Conservation (phyloP, 1,284 basidiomycete genomes). For the Moesziomyces sp. region DNA sequence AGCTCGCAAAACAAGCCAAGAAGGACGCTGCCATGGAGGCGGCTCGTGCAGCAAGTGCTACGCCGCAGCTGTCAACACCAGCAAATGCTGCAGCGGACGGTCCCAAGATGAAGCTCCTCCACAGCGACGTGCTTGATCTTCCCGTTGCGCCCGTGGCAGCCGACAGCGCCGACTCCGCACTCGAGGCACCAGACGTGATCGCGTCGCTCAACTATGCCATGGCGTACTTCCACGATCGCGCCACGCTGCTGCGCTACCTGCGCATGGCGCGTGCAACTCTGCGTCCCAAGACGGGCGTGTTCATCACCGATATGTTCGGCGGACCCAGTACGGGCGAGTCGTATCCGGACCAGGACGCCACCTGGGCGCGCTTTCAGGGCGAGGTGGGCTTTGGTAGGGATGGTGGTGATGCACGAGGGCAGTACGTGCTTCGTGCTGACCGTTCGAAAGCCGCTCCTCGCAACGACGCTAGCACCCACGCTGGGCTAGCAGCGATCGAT, state of each 20-base stretch:
- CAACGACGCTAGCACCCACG: no score
- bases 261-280: conserved; percentile 30
- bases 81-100: neutral
- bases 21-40: conserved; percentile 1
- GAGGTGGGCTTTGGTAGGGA: conserved; percentile 15
- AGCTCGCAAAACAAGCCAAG: conserved; percentile 20
- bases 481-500: neutral
- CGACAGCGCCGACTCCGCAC: neutral
- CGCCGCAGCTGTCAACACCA: neutral
- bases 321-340: conserved; percentile 49
- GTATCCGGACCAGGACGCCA: conserved; percentile 29
- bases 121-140: conserved; percentile 56
- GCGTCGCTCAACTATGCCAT: conserved; percentile 61
- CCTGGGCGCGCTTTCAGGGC: conserved; percentile 18
- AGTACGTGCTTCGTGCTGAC: conserved; percentile 1
- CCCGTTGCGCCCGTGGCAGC: conserved; percentile 26
- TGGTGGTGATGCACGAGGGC: conserved; percentile 4
- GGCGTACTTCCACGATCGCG: conserved; percentile 59
- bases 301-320: conserved; percentile 60
- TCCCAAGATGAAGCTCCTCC: conserved; percentile 44
- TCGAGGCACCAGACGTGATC: conserved; percentile 51
- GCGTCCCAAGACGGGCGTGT: conserved; percentile 51
- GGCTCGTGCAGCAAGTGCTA: neutral
- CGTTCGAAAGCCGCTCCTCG: neutral
- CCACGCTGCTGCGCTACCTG: conserved; percentile 48